phyloP scores from a whole-genome alignment of 495 filamentous ascomycete genomes.

The Oleoguttula mirabilis region DNA sequence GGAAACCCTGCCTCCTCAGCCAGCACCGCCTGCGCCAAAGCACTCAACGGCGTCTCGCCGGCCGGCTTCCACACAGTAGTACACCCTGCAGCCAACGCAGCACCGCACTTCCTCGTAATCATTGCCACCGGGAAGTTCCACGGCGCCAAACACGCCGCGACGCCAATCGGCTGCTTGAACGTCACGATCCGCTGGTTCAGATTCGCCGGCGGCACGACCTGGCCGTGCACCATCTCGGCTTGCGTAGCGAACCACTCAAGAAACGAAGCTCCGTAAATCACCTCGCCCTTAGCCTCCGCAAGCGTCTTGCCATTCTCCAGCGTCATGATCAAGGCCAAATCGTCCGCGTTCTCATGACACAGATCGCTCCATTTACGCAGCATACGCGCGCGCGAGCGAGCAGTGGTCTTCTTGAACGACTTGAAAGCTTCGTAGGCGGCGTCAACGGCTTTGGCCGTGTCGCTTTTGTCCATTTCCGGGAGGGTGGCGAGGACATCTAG shows the following conservation, averaged over 20 bases:
- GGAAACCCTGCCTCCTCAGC: slow-evolving; percentile 75
- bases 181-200: slow-evolving; percentile 17
- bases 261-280: slow-evolving; percentile 20
- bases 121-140: slow-evolving; percentile 51
- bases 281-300: slow-evolving; percentile 21
- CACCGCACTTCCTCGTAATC: slow-evolving; percentile 80
- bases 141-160: slow-evolving; percentile 20
- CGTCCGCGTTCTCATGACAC: slow-evolving; percentile 15
- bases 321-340: slow-evolving; percentile 23
- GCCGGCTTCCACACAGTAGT: slow-evolving; percentile 79
- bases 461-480: slow-evolving; percentile 11
- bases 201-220: slow-evolving; percentile 18
- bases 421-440: slow-evolving; percentile 11
- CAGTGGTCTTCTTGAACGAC: slow-evolving; percentile 12
- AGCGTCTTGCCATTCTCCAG: slow-evolving; percentile 24
- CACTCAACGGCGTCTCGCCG: slow-evolving; percentile 74
- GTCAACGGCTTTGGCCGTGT: slow-evolving; percentile 9
- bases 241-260: slow-evolving; percentile 23
- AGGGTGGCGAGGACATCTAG: slow-evolving; percentile 14
- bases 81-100: slow-evolving; percentile 72
- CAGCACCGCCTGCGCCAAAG: slow-evolving; percentile 70
- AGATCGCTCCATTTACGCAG: slow-evolving; percentile 20
- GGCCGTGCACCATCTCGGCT: slow-evolving; percentile 17
- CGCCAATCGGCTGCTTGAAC: slow-evolving; percentile 22
- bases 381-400: slow-evolving; percentile 11